A percentile compares a stretch with the other conserved stretches of the same genome.
phyloP scores from a whole-genome alignment of 352 stramenopile genomes.

The Pythium rhizo-oryzae region DNA sequence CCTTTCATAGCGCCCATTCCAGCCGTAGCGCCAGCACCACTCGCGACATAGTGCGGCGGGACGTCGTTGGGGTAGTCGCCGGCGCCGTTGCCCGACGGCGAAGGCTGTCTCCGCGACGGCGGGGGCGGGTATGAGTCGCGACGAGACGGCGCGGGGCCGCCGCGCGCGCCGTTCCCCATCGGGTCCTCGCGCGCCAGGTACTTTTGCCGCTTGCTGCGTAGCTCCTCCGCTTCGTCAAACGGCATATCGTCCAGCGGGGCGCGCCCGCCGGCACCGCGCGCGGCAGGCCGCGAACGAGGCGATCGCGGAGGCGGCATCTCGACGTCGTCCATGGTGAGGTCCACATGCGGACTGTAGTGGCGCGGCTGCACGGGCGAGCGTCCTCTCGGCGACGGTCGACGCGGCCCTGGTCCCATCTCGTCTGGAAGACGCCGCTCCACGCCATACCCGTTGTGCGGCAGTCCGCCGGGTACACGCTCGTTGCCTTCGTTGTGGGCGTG shows the following conservation, averaged over 20 bases:
- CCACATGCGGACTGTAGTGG: background rate
- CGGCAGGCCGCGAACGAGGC: constrained; percentile 13
- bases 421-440: background rate
- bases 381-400: background rate
- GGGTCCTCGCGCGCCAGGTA: constrained; percentile 12
- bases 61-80: constrained; percentile 6
- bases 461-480: background rate
- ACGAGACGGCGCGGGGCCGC: background rate
- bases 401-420: constrained; percentile 1
- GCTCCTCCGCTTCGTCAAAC: constrained; percentile 16
- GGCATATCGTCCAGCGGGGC: background rate
- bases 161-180: background rate
- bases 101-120: background rate
- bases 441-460: constrained; percentile 14
- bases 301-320: constrained; percentile 12
- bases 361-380: background rate
- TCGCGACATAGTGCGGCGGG: constrained; percentile 5
- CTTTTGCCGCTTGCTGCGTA: constrained; percentile 24
- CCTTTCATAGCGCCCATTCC: background rate
- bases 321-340: constrained; percentile 21
- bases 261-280: background rate
- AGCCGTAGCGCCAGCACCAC: background rate
- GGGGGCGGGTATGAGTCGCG: constrained; percentile 19
- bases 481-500: constrained; percentile 3
- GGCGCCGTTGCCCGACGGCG: constrained; percentile 6